phyloP scores from a whole-genome alignment of 306 rosid genomes.

The Alnus rubra region DNA sequence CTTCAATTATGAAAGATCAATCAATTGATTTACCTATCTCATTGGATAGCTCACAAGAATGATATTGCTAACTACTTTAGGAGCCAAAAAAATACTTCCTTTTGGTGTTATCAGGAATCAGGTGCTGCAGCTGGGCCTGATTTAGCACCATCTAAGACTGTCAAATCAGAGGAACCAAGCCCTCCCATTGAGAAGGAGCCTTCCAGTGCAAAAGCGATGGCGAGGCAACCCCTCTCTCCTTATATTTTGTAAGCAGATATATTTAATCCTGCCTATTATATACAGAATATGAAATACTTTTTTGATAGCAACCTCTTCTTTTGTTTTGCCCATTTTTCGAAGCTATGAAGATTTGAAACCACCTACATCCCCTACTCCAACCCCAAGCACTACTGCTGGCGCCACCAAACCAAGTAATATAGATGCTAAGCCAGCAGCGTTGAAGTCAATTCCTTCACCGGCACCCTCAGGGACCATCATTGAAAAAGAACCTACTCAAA shows the following conservation, averaged over 20 bases:
- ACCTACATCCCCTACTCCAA: slow-evolving; percentile 26
- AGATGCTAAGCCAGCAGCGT: slow-evolving; percentile 3
- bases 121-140: slow-evolving; percentile 32
- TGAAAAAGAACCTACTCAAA: slow-evolving; percentile 6
- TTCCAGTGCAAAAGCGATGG: slow-evolving; percentile 35
- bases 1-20: background rate
- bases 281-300: slow-evolving; percentile 7
- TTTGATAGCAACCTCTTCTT: slow-evolving; percentile 14
- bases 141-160: slow-evolving; percentile 39
- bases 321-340: slow-evolving; percentile 6
- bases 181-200: slow-evolving; percentile 38
- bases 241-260: slow-evolving; percentile 53
- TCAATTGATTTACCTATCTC: background rate
- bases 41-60: slow-evolving; percentile 4
- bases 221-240: slow-evolving; percentile 61
- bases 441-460: slow-evolving; percentile 14
- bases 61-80: slow-evolving; percentile 11
- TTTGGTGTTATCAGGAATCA: slow-evolving; percentile 47
- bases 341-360: slow-evolving; percentile 41
- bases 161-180: slow-evolving; percentile 38
- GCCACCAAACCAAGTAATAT: slow-evolving; percentile 9
- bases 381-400: slow-evolving; percentile 12
- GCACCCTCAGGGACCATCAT: slow-evolving; percentile 7
- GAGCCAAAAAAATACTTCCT: slow-evolving; percentile 17
- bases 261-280: slow-evolving; percentile 5